Conservation (phyloP, 2,329 filamentous ascomycete species). For the Pseudopithomyces chartarum region DNA sequence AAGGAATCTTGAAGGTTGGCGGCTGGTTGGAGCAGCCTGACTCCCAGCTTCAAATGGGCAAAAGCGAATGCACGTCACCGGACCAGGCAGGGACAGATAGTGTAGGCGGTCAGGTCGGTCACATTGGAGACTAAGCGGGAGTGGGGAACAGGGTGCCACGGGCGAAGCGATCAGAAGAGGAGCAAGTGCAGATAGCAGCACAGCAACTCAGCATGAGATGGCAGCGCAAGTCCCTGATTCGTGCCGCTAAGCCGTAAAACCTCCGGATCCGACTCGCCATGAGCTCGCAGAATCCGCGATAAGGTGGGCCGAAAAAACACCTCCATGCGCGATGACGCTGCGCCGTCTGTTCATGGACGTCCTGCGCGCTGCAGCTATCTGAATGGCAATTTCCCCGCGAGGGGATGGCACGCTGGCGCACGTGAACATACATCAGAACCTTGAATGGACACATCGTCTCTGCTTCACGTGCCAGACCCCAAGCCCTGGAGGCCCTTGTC, state of each 20-base stretch:
- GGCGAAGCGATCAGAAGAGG: constrained; percentile 32
- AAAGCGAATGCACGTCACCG: constrained; percentile 41
- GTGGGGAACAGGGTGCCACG: constrained; percentile 27
- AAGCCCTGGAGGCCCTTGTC: too few species aligned
- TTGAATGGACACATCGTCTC: background rate
- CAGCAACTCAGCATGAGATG: background rate
- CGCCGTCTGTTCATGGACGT: background rate
- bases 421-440: background rate
- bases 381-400: too few species aligned
- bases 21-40: constrained; percentile 64
- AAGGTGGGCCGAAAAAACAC: background rate
- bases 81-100: constrained; percentile 24
- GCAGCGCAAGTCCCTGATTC: background rate
- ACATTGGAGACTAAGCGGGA: constrained; percentile 36
- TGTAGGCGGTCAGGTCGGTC: constrained; percentile 40
- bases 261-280: background rate
- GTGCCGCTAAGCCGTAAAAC: background rate
- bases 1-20: constrained; percentile 78
- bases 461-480: too few species aligned
- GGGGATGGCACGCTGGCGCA: background rate
- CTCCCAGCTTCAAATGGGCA: constrained; percentile 32
- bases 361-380: background rate
- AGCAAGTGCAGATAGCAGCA: constrained; percentile 7
- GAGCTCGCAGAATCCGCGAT: background rate
- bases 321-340: background rate